Evolutionary conservation across 768 basidiomycete species (phyloP), one percentile per base, ranked within the genome.

Genomic region (Leccinum uliginosum): DNA sequence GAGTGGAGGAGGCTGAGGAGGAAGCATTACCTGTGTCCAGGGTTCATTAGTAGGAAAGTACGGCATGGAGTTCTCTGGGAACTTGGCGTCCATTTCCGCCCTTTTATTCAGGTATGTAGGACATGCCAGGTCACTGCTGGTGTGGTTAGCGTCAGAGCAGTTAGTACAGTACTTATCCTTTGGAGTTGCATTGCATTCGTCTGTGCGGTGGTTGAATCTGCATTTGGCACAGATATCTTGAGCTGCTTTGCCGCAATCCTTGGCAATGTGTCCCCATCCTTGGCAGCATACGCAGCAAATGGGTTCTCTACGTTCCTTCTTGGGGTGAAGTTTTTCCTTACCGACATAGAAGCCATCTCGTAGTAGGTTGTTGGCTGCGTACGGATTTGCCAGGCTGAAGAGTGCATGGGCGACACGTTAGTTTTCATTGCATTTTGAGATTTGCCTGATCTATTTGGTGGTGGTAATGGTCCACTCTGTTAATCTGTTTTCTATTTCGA

Each of bases 1-100:
- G n/a, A n/a, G n/a, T n/a, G 29, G 29, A 0, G 11, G 29, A 6
- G 29, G 29, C 11, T 30, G 29, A 6, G 3, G 50, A 0, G 48
- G 54, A 0, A 55, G 57, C 0, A 12, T 0, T 0, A 56, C 19
- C 23, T 61, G 54, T 0, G 32, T 61, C 47, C 60, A 61, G 0
- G 10, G 9, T 27, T 59, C 6, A 3, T 58, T 2, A 27, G 60
- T 61, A 0, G 57, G 47, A n/a, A 38, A 61, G 29, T 26, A 61
- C 0, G 57, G 57, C 57, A 61, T 61, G 0, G 7, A 2, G 8
- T 59, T 61, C 19, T 61, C 51, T 0, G 32, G 57, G 10, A 50
- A 40, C 11, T 61, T 59, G 5, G 46, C 14, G 11, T 61, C 34
- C 0, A 61, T 12, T 7, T 58, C 43, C 0, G 29, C 8, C 6